phyloP scores from a whole-genome alignment of 352 stramenopile species.

The Globisporangium orthogonon region DNA sequence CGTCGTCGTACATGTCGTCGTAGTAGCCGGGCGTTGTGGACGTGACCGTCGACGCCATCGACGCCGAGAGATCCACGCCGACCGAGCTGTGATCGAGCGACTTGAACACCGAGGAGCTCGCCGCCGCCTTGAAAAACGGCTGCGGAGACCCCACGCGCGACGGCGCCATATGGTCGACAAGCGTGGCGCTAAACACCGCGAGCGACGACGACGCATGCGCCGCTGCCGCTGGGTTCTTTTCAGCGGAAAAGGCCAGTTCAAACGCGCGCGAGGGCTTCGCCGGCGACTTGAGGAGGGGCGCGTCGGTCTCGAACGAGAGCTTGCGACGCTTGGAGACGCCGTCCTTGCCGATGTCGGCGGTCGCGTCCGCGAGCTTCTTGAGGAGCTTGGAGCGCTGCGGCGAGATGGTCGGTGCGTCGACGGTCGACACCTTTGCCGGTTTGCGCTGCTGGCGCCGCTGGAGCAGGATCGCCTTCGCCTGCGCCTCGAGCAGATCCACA shows the following conservation, averaged over 20 bases:
- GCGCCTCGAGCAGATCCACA: conserved; percentile 53
- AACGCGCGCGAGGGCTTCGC: conserved; percentile 11
- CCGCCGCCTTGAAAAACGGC: conserved; percentile 4
- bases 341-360: conserved; percentile 11
- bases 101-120: conserved; percentile 21
- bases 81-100: conserved; percentile 18
- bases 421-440: neutral
- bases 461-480: conserved; percentile 46
- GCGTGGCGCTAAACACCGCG: conserved; percentile 10
- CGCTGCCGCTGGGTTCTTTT: conserved; percentile 2
- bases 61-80: conserved; percentile 47
- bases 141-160: conserved; percentile 4
- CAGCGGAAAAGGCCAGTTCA: neutral
- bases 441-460: conserved; percentile 22
- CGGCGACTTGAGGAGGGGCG: neutral
- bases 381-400: conserved; percentile 24
- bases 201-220: conserved; percentile 2
- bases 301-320: conserved; percentile 22
- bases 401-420: conserved; percentile 14
- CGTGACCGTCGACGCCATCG: conserved; percentile 59
- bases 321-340: conserved; percentile 35
- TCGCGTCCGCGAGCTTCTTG: conserved; percentile 23
- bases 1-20: conserved; percentile 58
- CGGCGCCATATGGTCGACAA: conserved; percentile 5
- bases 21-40: conserved; percentile 37